Base-by-base conservation (phyloP, 2,329 filamentous ascomycete genomes). In the Aspergillus sp. region DNA sequence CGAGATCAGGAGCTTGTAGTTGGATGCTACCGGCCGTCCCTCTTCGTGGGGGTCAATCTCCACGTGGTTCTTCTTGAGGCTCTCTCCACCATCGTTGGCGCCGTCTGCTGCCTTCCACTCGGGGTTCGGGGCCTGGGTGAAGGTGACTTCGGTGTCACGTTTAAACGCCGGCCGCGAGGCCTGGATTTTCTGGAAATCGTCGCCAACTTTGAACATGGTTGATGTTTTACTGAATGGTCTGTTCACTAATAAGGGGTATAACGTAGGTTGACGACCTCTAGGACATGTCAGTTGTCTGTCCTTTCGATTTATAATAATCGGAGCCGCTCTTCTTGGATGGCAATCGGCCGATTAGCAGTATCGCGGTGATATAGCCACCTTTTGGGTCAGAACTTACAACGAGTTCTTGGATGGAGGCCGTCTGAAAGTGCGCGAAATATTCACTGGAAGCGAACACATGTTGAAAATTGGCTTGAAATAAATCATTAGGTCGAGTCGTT, bases 1-100 rank as follows among this genome's bases (percentile, higher is more conserved):
- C 15, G 83, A 87, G 67, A 96, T 95, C 52, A 96, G 75, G 12
- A 96, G 80, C 71, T 95, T 95, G 79, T 97, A 96, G 77, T 96
- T 96, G 71, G 80, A 82, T 1, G 74, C 71, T 0, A 81, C 70
- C 0, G 82, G 77, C 0, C 90, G 80, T 27, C 83, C 86, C 23
- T 82, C 73, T 48, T 78, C 84, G 65, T 90, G 83, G 0, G 90
- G 90, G 67, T 95, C 85, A 59, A 96, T 95, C 61, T 83, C 74
- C 54, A 91, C 69, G 70, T 95, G 88, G 1, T 72, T 65, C 50
- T 81, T 79, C 47, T 72, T 63, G 53, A 79, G 60, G 48, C 69
- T 67, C 44, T 70, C 71, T 10, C 76, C 75, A 15, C 67, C 63
- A 52, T 74, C 69, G 25, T 68, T 74, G 2, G 62, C 68, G 3